These are phyloP conservation scores for Blastomyces parvus DNA, from an alignment of 2,329 filamentous ascomycete genomes.

Conservation along the genomic window DNA sequence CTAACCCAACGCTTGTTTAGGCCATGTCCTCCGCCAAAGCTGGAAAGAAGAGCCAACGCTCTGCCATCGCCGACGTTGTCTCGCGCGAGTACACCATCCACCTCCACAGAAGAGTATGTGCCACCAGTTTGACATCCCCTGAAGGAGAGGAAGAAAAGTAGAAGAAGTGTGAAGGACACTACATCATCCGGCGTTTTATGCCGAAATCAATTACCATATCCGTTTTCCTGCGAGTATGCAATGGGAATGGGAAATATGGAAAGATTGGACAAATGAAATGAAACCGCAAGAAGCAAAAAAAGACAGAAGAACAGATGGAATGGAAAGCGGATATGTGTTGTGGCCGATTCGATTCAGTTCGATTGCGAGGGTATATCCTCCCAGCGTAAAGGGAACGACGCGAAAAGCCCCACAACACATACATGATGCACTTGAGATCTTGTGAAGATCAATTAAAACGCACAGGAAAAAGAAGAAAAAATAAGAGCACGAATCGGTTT, in stretches of 20 bases:
- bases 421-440: slow-evolving; percentile 3
- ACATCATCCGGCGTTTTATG: neutral
- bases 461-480: slow-evolving; percentile 20
- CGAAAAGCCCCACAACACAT: slow-evolving; percentile 5
- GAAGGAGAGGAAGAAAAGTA: slow-evolving; percentile 10
- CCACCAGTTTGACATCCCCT: slow-evolving; percentile 18
- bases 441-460: slow-evolving; percentile 1
- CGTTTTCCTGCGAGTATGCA: neutral
- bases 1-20: neutral
- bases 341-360: neutral
- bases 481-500: slow-evolving; percentile 50
- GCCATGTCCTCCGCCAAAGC: slow-evolving; percentile 56
- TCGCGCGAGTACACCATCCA: slow-evolving; percentile 99
- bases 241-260: neutral
- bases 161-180: slow-evolving; percentile 8
- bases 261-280: neutral
- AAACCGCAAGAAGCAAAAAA: neutral
- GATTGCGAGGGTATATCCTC: neutral
- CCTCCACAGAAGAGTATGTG: slow-evolving; percentile 97
- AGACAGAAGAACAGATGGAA: neutral
- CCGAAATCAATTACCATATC: neutral
- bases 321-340: slow-evolving; percentile 7
- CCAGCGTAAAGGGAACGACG: neutral
- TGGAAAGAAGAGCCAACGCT: slow-evolving; percentile 64
- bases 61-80: slow-evolving; percentile 98